Conservation (phyloP, 176 grass and related monocot genomes). For the Hordeum marinum region DNA sequence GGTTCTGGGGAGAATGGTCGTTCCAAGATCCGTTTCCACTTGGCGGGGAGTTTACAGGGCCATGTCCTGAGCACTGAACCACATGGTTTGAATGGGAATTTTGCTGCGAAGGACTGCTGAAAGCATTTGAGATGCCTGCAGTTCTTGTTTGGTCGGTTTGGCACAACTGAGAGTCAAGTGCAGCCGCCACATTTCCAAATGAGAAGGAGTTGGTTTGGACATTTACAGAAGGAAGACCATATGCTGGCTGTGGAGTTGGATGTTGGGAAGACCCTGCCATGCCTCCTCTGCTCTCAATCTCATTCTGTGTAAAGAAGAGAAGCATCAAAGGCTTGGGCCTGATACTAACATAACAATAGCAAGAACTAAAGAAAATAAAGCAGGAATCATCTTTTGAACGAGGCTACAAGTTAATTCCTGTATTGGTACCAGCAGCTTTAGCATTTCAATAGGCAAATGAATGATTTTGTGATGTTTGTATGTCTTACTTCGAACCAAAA, state of each 20-base stretch:
- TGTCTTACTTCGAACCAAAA: background rate
- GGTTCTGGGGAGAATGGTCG: constrained; percentile 11
- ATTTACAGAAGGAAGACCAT: constrained; percentile 1
- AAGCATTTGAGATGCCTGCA: constrained; percentile 24
- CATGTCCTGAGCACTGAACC: constrained; percentile 15
- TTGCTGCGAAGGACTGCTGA: constrained; percentile 12
- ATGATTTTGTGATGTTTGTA: background rate
- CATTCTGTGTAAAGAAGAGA: constrained; percentile 41
- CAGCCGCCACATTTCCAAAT: constrained; percentile 29
- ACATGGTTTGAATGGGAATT: constrained; percentile 17
- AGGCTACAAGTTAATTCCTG: background rate
- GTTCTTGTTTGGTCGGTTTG: constrained; percentile 37
- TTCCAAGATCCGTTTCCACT: constrained; percentile 8
- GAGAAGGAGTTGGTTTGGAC: constrained; percentile 22
- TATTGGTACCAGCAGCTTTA: constrained; percentile 5
- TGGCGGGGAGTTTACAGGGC: background rate
- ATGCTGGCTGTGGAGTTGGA: constrained; percentile 19
- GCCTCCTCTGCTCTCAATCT: constrained; percentile 43
- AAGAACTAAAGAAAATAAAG: background rate
- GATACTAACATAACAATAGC: background rate
- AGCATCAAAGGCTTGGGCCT: constrained; percentile 15
- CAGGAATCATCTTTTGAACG: background rate
- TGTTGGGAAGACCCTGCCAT: constrained; percentile 17
- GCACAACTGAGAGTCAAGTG: constrained; percentile 9
- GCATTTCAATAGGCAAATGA: background rate